Evolutionary conservation across 176 grass and related monocot genomes (phyloP).

Genomic region (Tuctoria greenei): DNA sequence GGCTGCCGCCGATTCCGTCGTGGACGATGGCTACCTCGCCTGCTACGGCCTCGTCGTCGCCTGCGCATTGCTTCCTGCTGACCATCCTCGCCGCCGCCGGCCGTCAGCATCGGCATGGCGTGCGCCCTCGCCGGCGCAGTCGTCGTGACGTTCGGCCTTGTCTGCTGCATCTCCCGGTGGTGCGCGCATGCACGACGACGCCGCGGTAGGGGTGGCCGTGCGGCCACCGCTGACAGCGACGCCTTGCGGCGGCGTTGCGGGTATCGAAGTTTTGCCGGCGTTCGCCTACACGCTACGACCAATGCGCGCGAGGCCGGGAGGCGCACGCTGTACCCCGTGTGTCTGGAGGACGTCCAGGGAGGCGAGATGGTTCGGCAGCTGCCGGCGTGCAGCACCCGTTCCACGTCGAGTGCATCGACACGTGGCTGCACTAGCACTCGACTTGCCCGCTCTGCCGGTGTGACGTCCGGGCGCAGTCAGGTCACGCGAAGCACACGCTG

Average conservation of each 20-base stretch:
- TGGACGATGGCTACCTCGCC: neutral
- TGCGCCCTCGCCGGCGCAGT: constrained; percentile 7
- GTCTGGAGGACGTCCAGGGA: constrained; percentile 17
- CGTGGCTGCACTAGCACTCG: constrained; percentile 17
- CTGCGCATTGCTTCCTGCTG: constrained; percentile 30
- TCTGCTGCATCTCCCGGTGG: constrained; percentile 2
- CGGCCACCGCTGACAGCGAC: neutral
- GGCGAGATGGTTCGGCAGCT: constrained; percentile 30
- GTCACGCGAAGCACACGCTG: neutral
- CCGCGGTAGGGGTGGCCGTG: neutral
- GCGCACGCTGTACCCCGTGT: neutral
- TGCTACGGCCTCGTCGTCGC: constrained; percentile 36
- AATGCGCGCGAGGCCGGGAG: neutral
- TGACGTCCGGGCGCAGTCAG: neutral
- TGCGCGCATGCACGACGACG: neutral
- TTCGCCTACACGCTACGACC: neutral
- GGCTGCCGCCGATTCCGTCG: neutral
- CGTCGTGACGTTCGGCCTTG: neutral
- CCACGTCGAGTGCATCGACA: constrained; percentile 26
- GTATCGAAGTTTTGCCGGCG: constrained; percentile 27
- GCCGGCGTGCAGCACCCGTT: constrained; percentile 28
- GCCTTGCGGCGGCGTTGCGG: neutral
- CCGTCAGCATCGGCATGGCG: no score
- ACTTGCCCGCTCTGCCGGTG: constrained; percentile 22
- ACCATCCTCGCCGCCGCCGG: constrained; percentile 22